Conservation (phyloP, 2,329 filamentous ascomycete species). For the Fusarium staphyleae region DNA sequence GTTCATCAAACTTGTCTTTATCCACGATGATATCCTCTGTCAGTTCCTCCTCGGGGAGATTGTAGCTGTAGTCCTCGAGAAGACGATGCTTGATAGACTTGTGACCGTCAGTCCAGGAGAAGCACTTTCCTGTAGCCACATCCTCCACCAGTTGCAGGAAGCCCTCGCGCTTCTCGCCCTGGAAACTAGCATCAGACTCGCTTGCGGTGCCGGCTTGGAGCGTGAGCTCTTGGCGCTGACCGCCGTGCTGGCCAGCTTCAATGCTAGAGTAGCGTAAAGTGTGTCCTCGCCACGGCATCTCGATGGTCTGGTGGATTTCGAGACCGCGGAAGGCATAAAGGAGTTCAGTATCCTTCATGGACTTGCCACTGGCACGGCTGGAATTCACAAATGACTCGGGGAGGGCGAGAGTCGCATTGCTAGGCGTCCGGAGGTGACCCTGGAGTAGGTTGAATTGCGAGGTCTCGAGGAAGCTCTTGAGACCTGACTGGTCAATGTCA, state of each 20-base stretch:
- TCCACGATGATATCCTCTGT: slow-evolving; percentile 38
- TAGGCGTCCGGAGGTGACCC: slow-evolving; percentile 52
- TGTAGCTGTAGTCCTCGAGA: slow-evolving; percentile 39
- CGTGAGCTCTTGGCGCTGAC: slow-evolving; percentile 58
- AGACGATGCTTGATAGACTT: slow-evolving; percentile 38
- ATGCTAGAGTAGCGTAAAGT: slow-evolving; percentile 60
- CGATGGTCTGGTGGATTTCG: slow-evolving; percentile 58
- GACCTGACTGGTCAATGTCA: slow-evolving; percentile 43
- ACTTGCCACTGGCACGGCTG: background rate
- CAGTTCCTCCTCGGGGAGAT: slow-evolving; percentile 38
- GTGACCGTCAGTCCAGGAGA: slow-evolving; percentile 48
- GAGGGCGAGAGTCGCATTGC: slow-evolving; percentile 25
- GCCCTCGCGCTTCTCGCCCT: slow-evolving; percentile 1
- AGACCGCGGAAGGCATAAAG: slow-evolving; percentile 57
- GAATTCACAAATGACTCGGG: slow-evolving; percentile 15
- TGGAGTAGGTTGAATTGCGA: slow-evolving; percentile 55
- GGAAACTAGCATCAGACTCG: background rate
- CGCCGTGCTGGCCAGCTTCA: slow-evolving; percentile 59
- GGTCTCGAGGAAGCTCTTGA: slow-evolving; percentile 54
- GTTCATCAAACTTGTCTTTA: slow-evolving; percentile 18
- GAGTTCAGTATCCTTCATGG: slow-evolving; percentile 26
- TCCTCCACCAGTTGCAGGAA: slow-evolving; percentile 44
- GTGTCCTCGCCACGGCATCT: slow-evolving; percentile 53
- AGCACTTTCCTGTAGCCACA: slow-evolving; percentile 43
- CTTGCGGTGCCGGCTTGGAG: slow-evolving; percentile 42